Evolutionary conservation across 1,284 basidiomycete genomes (phyloP), one percentile per base, ranked within the genome.

Genomic region (Vanrija sp.): DNA sequence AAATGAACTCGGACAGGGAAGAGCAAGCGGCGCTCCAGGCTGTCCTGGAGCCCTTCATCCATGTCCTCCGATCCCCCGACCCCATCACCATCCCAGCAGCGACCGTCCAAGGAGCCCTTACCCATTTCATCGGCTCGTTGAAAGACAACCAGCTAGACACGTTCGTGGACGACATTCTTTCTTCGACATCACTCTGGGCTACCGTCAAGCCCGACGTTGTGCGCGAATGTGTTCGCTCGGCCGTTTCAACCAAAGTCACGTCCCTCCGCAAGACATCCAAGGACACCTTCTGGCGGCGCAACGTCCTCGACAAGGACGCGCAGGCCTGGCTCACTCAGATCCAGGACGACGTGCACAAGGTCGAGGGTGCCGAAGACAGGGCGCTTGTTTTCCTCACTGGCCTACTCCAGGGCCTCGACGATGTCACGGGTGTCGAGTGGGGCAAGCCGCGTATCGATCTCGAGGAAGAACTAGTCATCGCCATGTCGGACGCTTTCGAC

Each of bases 51-150:
- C 61, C 64, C 6, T 69, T 73, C 51, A 25, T 68, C 19, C 43
- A 52, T 5, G 49, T 63, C 6, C 60, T 72, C 21, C 47, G 50
- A 8, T 67, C 65, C 1, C 18, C 61, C 6, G 43, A 48, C 2
- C 45, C 60, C 2, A 57, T 65, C 38, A 43, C 54, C 2, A 57
- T 74, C n/a, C 69, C 72, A 3, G 16, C 40, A 12, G 52, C 61
- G 23, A 72, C 68, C 0, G 51, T 73, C 5, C 52, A 59, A 19
- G 71, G 72, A 6, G 72, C 71, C 0, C 62, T 73, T 28, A 65
- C 64, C 3, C 72, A 74, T 56, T 74, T 68, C 60, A 55, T 73
- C 14, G 55, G 62, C 0, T 58, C 60, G n/a, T 57, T 68, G 16
- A 54, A 63, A 9, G 43, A 46, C 3, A 44, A 51, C 8, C 49